Evolutionary conservation across 129 eudicot genomes (phyloP).

Genomic region (Ambrosia trifida): DNA sequence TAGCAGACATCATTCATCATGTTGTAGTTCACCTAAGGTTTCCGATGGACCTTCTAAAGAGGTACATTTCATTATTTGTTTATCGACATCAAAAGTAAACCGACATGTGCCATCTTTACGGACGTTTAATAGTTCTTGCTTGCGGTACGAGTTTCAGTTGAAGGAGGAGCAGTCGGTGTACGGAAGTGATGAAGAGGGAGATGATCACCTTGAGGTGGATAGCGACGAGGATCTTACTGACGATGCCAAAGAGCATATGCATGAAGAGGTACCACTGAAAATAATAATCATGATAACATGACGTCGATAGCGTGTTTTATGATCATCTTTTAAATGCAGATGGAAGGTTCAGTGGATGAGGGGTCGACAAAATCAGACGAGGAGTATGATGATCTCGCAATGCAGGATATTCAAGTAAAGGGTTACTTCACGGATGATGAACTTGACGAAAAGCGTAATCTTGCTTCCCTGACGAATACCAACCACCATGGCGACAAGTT

Average conservation of each 20-base stretch:
- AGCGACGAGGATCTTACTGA: constrained; percentile 84
- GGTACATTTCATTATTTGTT: constrained; percentile 34
- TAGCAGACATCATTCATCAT: constrained; percentile 64
- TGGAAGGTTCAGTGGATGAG: constrained; percentile 92
- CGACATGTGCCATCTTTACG: not conserved
- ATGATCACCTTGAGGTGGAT: constrained; percentile 59
- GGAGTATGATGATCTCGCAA: constrained; percentile 85
- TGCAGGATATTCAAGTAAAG: constrained; percentile 59
- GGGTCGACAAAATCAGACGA: constrained; percentile 80
- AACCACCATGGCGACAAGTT: constrained; percentile 38
- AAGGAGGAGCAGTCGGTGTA: constrained; percentile 72
- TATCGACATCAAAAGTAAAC: not conserved
- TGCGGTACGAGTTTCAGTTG: constrained; percentile 48
- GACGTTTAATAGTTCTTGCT: not conserved
- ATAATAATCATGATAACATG: not conserved
- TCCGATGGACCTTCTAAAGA: constrained; percentile 79
- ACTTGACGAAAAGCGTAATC: constrained; percentile 30
- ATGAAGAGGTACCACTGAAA: constrained; percentile 50
- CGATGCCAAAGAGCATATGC: constrained; percentile 42
- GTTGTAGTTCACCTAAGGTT: constrained; percentile 87
- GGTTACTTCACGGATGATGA: constrained; percentile 70
- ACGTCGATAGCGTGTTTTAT: not conserved
- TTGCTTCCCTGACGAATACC: constrained; percentile 19
- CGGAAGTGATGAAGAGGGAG: constrained; percentile 91
- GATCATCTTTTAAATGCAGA: constrained; percentile 18